phyloP scores from a whole-genome alignment of 169 alveolate genomes.

The Plasmodium relictum region DNA sequence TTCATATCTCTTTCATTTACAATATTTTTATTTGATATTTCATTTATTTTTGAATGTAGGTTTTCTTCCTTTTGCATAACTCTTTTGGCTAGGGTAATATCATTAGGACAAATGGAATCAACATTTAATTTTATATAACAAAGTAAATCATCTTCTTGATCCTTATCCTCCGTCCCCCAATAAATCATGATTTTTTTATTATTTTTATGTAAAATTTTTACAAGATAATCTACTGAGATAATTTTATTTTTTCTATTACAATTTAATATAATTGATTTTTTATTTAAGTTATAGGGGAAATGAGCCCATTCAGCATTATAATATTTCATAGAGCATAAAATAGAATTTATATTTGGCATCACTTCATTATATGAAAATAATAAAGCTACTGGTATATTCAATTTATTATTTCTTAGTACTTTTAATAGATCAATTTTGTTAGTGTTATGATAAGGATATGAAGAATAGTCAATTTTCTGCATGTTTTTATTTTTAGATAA shows the following conservation, averaged over 20 bases:
- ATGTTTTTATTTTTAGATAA: constrained; percentile 4
- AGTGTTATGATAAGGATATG: constrained; percentile 18
- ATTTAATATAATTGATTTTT: constrained; percentile 21
- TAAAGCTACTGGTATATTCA: constrained; percentile 70
- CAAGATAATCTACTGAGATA: constrained; percentile 9
- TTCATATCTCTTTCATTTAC: too few relatives aligned
- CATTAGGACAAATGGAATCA: constrained; percentile 68
- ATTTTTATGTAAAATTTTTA: constrained; percentile 38
- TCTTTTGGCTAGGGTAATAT: constrained; percentile 36
- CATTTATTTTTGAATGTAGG: neutral
- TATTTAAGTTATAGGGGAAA: constrained; percentile 27
- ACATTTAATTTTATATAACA: constrained; percentile 37
- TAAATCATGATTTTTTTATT: constrained; percentile 73
- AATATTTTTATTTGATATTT: too few relatives aligned
- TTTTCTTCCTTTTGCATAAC: constrained; percentile 12
- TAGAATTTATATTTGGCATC: constrained; percentile 38
- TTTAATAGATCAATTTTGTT: constrained; percentile 28
- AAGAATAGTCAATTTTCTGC: neutral
- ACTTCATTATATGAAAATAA: constrained; percentile 56
- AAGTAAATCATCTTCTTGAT: constrained; percentile 31
- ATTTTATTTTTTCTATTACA: constrained; percentile 10
- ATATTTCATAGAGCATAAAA: constrained; percentile 18
- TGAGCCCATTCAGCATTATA: constrained; percentile 78
- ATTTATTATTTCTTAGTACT: constrained; percentile 33
- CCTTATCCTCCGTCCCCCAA: constrained; percentile 76